phyloP scores from a whole-genome alignment of 177 flowering plant genomes.

The Vitis hybrid region DNA sequence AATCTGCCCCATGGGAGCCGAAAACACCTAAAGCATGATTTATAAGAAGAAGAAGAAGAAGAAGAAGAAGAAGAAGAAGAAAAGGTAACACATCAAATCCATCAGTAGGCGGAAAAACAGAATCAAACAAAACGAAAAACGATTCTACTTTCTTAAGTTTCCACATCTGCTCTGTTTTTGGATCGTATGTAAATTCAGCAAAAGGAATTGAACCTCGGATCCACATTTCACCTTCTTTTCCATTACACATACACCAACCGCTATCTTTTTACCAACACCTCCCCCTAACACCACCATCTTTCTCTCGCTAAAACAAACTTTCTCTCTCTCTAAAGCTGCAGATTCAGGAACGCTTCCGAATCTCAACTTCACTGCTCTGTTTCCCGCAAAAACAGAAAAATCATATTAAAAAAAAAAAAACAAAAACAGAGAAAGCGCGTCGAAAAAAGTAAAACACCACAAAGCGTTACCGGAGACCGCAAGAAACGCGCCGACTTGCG shows the following conservation, averaged over 20 bases:
- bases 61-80: neutral
- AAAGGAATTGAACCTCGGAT: conserved; percentile 59
- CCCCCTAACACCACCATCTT: conserved; percentile 19
- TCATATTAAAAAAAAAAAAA: neutral
- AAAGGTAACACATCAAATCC: neutral
- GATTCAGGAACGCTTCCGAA: neutral
- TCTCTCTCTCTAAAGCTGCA: neutral
- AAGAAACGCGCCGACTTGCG: neutral
- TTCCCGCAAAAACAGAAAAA: neutral
- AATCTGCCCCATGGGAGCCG: conserved; percentile 91
- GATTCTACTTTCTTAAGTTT: neutral
- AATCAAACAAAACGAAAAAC: conserved; percentile 1
- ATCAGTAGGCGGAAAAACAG: neutral
- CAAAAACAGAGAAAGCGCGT: neutral
- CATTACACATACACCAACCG: conserved; percentile 94
- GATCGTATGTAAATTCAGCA: neutral
- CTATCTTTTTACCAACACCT: conserved; percentile 42
- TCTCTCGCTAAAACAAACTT: neutral
- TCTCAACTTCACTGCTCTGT: conserved; percentile 1
- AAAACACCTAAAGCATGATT: conserved; percentile 50
- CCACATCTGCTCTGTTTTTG: neutral
- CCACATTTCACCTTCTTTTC: conserved; percentile 99
- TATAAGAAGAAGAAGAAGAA: neutral
- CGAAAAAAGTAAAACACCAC: neutral
- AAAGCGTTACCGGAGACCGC: neutral